Conservation (phyloP, 345 rosid genomes). For the Rubroshorea leprosula region DNA sequence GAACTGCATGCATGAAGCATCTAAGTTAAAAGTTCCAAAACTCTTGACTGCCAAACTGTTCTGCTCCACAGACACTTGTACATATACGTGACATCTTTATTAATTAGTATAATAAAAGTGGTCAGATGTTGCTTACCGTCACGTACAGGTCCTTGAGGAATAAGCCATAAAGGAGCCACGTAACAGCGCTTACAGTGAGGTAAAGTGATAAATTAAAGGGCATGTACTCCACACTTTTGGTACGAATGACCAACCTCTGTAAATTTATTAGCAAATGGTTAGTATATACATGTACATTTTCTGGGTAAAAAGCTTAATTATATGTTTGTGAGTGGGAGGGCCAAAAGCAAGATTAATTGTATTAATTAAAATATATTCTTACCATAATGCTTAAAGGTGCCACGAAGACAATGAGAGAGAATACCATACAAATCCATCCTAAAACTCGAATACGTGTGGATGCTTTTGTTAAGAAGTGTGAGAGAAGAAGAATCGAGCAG, state of each 20-base stretch:
- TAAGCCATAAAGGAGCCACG: constrained; percentile 53
- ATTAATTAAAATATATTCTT: too few relatives aligned
- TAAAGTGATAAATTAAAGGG: constrained; percentile 47
- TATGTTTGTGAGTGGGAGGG: neutral
- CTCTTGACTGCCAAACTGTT: too few relatives aligned
- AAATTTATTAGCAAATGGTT: too few relatives aligned
- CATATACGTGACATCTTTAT: too few relatives aligned
- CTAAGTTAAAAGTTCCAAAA: too few relatives aligned
- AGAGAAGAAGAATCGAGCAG: constrained; percentile 33
- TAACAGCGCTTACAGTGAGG: constrained; percentile 48
- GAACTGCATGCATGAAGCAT: too few relatives aligned
- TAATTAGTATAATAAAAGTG: too few relatives aligned
- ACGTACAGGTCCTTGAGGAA: constrained; percentile 38
- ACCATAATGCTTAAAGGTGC: constrained; percentile 64
- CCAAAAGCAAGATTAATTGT: neutral
- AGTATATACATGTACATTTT: too few relatives aligned
- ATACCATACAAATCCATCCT: constrained; percentile 49
- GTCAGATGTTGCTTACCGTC: constrained; percentile 50
- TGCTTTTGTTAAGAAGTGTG: constrained; percentile 42
- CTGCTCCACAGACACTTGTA: too few relatives aligned
- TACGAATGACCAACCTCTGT: constrained; percentile 42
- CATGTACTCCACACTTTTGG: constrained; percentile 71
- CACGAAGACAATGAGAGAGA: constrained; percentile 51
- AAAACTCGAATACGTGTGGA: constrained; percentile 34
- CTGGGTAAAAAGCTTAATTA: too few relatives aligned